Conservation (phyloP, 1,139 yeast genomes). For the Pichia sorboxylosa region DNA sequence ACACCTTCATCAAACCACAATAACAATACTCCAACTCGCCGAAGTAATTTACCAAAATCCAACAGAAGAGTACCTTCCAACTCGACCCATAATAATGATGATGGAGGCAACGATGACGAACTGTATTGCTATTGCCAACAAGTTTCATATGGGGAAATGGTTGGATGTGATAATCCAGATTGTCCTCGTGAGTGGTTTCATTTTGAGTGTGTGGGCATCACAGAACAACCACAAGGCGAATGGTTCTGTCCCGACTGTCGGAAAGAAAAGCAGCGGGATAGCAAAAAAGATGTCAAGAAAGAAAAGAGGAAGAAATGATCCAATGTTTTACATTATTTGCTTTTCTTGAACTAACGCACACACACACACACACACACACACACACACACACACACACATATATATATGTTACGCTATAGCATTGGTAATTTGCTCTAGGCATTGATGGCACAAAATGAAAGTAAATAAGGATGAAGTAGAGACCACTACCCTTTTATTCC, state of each 20-base stretch:
- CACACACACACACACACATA: too few relatives aligned
- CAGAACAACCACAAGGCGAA: slow-evolving; percentile 49
- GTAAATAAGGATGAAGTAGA: too few relatives aligned
- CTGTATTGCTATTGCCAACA: slow-evolving; percentile 76
- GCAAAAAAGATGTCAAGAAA: slow-evolving; percentile 7
- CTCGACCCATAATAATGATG: slow-evolving; percentile 4
- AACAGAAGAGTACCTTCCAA: slow-evolving; percentile 7
- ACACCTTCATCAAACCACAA: slow-evolving; percentile 10
- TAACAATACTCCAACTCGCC: slow-evolving; percentile 7
- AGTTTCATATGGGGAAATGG: slow-evolving; percentile 83
- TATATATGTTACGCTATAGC: too few relatives aligned
- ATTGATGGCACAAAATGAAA: too few relatives aligned
- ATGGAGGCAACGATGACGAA: slow-evolving; percentile 36
- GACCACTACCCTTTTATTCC: too few relatives aligned
- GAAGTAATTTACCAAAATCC: too few relatives aligned
- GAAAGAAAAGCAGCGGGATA: slow-evolving; percentile 16
- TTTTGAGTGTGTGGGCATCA: slow-evolving; percentile 68
- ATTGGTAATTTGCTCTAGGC: too few relatives aligned
- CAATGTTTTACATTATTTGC: too few relatives aligned
- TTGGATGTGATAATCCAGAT: slow-evolving; percentile 77
- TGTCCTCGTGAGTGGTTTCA: slow-evolving; percentile 85
- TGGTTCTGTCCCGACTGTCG: slow-evolving; percentile 56
- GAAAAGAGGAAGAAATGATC: slow-evolving; percentile 1
- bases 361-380: too few relatives aligned
- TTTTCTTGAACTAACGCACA: too few relatives aligned